phyloP scores from a whole-genome alignment of 2,329 filamentous ascomycete species.

The Alternaria postmessia region DNA sequence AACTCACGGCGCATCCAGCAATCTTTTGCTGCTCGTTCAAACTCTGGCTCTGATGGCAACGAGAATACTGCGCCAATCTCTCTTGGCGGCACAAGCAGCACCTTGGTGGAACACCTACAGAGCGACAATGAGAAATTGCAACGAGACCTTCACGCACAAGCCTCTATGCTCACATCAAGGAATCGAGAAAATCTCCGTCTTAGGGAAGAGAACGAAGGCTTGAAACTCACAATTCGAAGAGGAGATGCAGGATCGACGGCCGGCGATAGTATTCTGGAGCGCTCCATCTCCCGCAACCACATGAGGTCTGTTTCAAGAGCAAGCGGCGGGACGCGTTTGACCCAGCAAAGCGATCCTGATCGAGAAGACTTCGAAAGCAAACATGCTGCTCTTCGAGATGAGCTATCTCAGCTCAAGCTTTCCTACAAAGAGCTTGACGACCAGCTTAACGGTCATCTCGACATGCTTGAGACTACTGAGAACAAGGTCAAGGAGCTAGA shows the following conservation, averaged over 20 bases:
- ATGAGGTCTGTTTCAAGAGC: conserved; percentile 77
- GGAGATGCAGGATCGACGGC: conserved; percentile 68
- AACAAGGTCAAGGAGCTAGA: conserved; percentile 71
- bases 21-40: conserved; percentile 48
- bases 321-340: conserved; percentile 66
- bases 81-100: conserved; percentile 61
- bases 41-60: conserved; percentile 52
- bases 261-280: conserved; percentile 89
- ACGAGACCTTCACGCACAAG: conserved; percentile 92
- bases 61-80: conserved; percentile 39
- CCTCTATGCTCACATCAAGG: conserved; percentile 94
- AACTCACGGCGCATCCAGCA: conserved; percentile 51
- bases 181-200: conserved; percentile 94
- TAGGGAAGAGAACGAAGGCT: conserved; percentile 95
- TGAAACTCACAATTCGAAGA: conserved; percentile 86
- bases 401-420: conserved; percentile 83
- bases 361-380: conserved; percentile 85
- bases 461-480: conserved; percentile 76
- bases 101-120: conserved; percentile 84
- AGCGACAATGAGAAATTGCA: conserved; percentile 93
- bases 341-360: conserved; percentile 69
- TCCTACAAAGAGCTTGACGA: conserved; percentile 88
- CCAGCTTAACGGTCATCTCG: conserved; percentile 79
- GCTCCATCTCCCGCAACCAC: conserved; percentile 87
- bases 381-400: conserved; percentile 83